Base-by-base conservation (phyloP, 805 yeast species). In the Ogataea sp. region DNA sequence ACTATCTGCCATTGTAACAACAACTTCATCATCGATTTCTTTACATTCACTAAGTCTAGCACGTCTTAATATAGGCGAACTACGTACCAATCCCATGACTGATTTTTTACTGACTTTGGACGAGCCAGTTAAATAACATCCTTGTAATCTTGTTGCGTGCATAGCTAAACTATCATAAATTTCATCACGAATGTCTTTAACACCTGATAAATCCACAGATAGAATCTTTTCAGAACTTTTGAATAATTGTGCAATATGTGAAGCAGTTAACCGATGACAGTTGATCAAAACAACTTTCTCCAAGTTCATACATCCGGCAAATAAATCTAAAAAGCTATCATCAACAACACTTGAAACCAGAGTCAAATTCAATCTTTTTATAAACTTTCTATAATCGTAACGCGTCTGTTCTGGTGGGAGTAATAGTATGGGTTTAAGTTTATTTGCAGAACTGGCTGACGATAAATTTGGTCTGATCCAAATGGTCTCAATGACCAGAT, bases 121-220 rank as follows among this genome's bases (percentile, higher is more conserved):
- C 41, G 96, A 88, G 6, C 84, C 93, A 0, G 96, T 81, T 49
- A 90, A 69, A 61, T 90, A 97, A 37, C 90, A 80, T 32, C 94
- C 83, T 58, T 85, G 95, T 42, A 90, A 64, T 44, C 76, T 70
- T 43, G 71, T 70, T n/a, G n/a, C n/a, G n/a, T n/a, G n/a, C n/a
- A n/a, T n/a, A n/a, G n/a, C n/a, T n/a, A n/a, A n/a, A n/a, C n/a
- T n/a, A n/a, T n/a, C n/a, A n/a, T n/a, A n/a, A n/a, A n/a, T n/a
- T n/a, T n/a, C n/a, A n/a, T n/a, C n/a, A n/a, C n/a, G n/a, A n/a
- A n/a, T n/a, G n/a, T n/a, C n/a, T n/a, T n/a, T n/a, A n/a, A n/a
- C n/a, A n/a, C n/a, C n/a, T n/a, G n/a, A n/a, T n/a, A n/a, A n/a
- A n/a, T n/a, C n/a, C n/a, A n/a, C n/a, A n/a, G n/a, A n/a, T n/a